Percentiles rank a stretch among this genome's conserved stretches.
Conservation (phyloP, 1,139 yeast species). For the Blastobotrys aristatus region DNA sequence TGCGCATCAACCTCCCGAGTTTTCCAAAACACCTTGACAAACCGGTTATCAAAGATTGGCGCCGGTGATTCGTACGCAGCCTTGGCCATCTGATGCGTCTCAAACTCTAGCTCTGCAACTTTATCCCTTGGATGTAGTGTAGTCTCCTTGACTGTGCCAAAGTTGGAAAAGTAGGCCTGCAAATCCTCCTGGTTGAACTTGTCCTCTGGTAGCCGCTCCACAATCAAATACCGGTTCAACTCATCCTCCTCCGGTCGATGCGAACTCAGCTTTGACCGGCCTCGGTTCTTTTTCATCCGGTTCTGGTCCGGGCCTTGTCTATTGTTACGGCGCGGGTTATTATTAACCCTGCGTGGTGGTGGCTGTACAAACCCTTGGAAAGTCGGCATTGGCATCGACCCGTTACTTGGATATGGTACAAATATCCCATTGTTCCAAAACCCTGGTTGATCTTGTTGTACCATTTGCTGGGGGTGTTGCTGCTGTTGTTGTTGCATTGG, state of each 20-base stretch:
- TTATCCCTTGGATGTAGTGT: conserved; percentile 27
- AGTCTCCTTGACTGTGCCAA: conserved; percentile 39
- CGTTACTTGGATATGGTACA: conserved; percentile 24
- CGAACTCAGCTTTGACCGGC: conserved; percentile 19
- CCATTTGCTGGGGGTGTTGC: conserved; percentile 1
- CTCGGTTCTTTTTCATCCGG: conserved; percentile 11
- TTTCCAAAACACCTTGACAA: conserved; percentile 45
- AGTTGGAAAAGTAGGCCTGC: conserved; percentile 37
- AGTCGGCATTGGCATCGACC: conserved; percentile 21
- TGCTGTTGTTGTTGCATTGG: conserved; percentile 6
- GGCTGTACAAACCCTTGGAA: conserved; percentile 25
- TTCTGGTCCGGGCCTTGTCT: conserved; percentile 10
- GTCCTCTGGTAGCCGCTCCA: conserved; percentile 43
- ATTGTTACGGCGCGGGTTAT: not conserved
- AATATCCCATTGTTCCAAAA: conserved; percentile 27
- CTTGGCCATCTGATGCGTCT: conserved; percentile 38
- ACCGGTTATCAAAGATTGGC: conserved; percentile 47
- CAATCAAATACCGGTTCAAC: conserved; percentile 31
- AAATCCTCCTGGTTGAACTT: conserved; percentile 36
- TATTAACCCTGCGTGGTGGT: not conserved
- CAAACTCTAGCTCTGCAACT: conserved; percentile 39
- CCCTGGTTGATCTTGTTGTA: conserved; percentile 15
- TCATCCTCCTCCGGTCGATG: conserved; percentile 23
- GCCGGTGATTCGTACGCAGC: conserved; percentile 43
- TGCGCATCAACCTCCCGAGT: conserved; percentile 13